Evolutionary conservation across 768 basidiomycete genomes (phyloP).

Genomic region (Suillus sp.): DNA sequence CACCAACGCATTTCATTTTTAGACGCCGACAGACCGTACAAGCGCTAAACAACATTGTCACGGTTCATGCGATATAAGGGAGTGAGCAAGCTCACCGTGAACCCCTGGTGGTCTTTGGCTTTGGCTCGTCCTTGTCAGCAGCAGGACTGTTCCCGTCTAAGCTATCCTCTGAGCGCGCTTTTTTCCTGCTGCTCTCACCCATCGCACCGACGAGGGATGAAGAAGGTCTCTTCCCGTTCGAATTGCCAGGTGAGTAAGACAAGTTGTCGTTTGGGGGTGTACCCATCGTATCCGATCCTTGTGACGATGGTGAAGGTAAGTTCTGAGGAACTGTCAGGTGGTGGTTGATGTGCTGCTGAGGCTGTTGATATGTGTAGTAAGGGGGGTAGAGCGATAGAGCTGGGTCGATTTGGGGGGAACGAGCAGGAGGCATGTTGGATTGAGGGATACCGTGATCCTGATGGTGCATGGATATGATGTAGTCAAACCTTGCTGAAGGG

Average conservation of each 20-base stretch:
- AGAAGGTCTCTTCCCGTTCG: slow-evolving; percentile 69
- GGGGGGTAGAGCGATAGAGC: slow-evolving; percentile 65
- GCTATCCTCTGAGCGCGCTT: slow-evolving; percentile 59
- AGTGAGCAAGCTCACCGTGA: slow-evolving; percentile 57
- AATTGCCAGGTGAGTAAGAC: slow-evolving; percentile 50
- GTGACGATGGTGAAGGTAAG: slow-evolving; percentile 79
- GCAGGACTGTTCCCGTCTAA: slow-evolving; percentile 50
- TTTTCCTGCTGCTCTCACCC: slow-evolving; percentile 53
- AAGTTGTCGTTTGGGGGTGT: slow-evolving; percentile 70
- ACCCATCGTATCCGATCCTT: slow-evolving; percentile 74
- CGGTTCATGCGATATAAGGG: neutral
- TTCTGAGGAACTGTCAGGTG: slow-evolving; percentile 58
- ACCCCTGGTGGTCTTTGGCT: slow-evolving; percentile 86
- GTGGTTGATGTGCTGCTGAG: slow-evolving; percentile 50
- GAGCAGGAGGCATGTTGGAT: slow-evolving; percentile 45
- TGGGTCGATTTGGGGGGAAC: slow-evolving; percentile 71
- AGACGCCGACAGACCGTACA: slow-evolving; percentile 90
- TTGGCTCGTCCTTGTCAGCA: slow-evolving; percentile 63
- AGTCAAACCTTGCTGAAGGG: slow-evolving; percentile 41
- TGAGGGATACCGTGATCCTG: slow-evolving; percentile 45
- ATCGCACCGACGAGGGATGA: slow-evolving; percentile 44
- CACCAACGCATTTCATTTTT: slow-evolving; percentile 93
- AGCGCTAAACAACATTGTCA: slow-evolving; percentile 52
- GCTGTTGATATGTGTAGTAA: slow-evolving; percentile 60
- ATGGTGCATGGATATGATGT: slow-evolving; percentile 44